Base-by-base conservation (phyloP, 1,284 basidiomycete genomes). In the Earliella scabrosa region DNA sequence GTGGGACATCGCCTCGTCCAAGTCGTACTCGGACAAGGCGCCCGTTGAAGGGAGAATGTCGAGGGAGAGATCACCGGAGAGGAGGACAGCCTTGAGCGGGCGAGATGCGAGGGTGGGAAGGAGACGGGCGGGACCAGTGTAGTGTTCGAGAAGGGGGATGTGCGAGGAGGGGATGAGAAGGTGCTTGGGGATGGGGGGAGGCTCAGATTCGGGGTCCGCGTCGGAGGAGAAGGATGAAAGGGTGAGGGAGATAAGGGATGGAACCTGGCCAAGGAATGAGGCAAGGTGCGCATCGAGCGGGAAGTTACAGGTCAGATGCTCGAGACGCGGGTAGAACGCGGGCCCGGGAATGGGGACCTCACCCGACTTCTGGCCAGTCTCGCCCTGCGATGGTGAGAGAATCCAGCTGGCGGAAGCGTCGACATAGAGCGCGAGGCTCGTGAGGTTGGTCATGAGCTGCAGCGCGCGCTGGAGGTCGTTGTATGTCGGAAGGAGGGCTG, bases 51-150 rank as follows among this genome's bases (percentile, higher is more conserved):
- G 73, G 23, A 87, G 73, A 64, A 84, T 77, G 34, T 78, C 78
- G 58, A 82, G 79, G 18, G 79, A 73, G 58, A 88, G 71, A 70
- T 83, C 80, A 35, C 82, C 80, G 24, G 78, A 80, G 54, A 91
- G 77, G 66, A 85, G 81, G 40, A 91, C 77, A 65, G 77, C 78
- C 59, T 80, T 73, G 43, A 90, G 76, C 9, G 88, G 87, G 20
- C 87, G 81, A 16, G 84, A 81, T 47, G 86, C 85, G 2, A 86
- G 77, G 61, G 89, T 72, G 52, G 75, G 71, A 20, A 87, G 86
- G 32, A 77, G 77, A 45, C 77, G 73, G 38, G 80, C 73, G 20
- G 87, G 82, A 31, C 87, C 88, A 50, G 80, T 78, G 68, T 89
- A 86, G 27, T 82, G 79, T 50, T 74, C 71, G 54, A 90, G 74